These are phyloP conservation scores for Henckelia pumila DNA, from an alignment of 257 asterid species.

Conservation along the genomic window DNA sequence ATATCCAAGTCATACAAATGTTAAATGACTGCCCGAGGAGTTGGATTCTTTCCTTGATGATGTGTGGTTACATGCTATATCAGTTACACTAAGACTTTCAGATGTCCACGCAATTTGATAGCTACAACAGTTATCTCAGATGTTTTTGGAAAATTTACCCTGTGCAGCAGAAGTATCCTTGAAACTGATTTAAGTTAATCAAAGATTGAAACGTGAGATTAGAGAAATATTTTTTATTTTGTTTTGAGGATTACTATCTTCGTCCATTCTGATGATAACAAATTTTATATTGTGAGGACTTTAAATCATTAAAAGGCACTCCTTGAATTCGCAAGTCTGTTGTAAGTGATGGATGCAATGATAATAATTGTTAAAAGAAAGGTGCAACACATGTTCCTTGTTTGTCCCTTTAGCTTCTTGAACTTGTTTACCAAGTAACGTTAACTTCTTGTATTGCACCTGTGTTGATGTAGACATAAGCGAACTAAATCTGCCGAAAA, in stretches of 20 bases:
- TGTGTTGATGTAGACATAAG: constrained; percentile 47
- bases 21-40: neutral
- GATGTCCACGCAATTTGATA: neutral
- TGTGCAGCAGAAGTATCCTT: neutral
- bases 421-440: neutral
- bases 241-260: neutral
- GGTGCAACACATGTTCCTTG: neutral
- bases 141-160: neutral
- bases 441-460: constrained; percentile 1
- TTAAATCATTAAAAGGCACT: too few relatives aligned
- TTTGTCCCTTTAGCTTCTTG: neutral
- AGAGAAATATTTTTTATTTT: too few relatives aligned
- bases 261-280: neutral
- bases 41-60: neutral
- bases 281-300: neutral
- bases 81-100: neutral
- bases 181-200: neutral
- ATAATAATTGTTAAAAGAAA: neutral
- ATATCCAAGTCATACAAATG: neutral
- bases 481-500: constrained; percentile 57
- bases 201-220: neutral
- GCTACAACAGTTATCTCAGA: neutral
- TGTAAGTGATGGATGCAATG: neutral
- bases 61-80: neutral
- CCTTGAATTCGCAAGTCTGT: neutral